phyloP scores from a whole-genome alignment of 192 early-diverging fungal genomes.

The Backusella luteola region DNA sequence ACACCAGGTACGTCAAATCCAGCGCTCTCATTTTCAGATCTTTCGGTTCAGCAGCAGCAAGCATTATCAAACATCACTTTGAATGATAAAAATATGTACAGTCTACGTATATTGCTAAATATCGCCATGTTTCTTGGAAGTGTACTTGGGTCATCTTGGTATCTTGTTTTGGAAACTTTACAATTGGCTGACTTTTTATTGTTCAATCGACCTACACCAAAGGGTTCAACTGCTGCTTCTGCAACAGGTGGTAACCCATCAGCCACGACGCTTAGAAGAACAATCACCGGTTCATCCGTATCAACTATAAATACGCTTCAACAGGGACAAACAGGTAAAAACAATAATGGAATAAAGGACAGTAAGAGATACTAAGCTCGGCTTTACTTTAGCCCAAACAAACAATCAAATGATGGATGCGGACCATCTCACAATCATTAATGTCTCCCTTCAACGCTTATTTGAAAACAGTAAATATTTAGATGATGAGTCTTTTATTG shows the following conservation, averaged over 20 bases:
- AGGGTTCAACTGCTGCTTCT: conserved; percentile 13
- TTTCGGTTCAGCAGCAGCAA: conserved; percentile 34
- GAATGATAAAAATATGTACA: conserved; percentile 76
- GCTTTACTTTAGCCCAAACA: background rate
- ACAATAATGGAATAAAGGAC: background rate
- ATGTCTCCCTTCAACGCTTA: conserved; percentile 58
- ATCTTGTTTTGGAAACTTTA: conserved; percentile 81
- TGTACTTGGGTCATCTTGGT: conserved; percentile 83
- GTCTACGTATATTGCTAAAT: conserved; percentile 68
- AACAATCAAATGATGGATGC: conserved; percentile 30
- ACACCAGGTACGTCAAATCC: background rate
- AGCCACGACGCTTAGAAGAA: conserved; percentile 2
- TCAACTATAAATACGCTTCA: background rate
- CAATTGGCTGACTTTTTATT: conserved; percentile 84
- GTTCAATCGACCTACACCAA: conserved; percentile 40
- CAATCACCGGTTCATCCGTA: background rate
- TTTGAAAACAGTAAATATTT: conserved; percentile 67
- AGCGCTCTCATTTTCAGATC: conserved; percentile 26
- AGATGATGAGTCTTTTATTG: conserved; percentile 56
- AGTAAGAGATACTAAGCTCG: background rate
- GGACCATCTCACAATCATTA: conserved; percentile 46
- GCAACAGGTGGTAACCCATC: background rate
- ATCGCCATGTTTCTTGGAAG: conserved; percentile 72
- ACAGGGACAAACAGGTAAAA: background rate
- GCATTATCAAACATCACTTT: conserved; percentile 44